A percentile compares a stretch with the other conserved stretches of the same genome.
phyloP scores from a whole-genome alignment of 345 rosid species.

The Physaria fendleri region DNA sequence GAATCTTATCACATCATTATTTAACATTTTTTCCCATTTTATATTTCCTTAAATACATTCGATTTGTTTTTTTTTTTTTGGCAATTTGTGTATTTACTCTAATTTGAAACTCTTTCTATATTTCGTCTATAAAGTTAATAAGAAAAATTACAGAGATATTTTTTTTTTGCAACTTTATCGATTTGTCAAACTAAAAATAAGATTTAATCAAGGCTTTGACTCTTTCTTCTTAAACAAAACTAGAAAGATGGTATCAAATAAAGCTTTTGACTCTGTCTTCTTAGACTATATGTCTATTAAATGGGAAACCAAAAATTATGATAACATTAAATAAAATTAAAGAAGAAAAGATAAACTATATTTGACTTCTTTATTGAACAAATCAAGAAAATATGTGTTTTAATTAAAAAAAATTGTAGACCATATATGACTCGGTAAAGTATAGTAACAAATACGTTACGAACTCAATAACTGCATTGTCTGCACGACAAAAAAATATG shows the following conservation, averaged over 20 bases:
- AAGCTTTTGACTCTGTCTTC: neutral
- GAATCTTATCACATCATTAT: neutral
- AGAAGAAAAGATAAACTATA: neutral
- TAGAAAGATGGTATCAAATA: neutral
- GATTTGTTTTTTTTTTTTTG: no score
- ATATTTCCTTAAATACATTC: neutral
- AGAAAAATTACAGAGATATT: neutral
- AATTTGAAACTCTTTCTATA: neutral
- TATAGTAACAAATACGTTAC: neutral
- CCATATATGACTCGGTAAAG: conserved; percentile 22
- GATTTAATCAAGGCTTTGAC: neutral
- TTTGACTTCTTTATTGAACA: neutral
- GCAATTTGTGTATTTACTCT: neutral
- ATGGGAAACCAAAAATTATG: neutral
- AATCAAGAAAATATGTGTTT: neutral
- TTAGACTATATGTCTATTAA: no score
- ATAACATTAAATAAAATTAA: neutral
- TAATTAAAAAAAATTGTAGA: no score
- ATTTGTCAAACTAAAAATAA: neutral
- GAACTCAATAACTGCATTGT: neutral
- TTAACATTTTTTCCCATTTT: neutral
- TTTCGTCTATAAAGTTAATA: neutral
- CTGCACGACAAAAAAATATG: neutral
- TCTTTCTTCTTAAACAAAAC: conserved; percentile 3
- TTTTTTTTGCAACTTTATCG: neutral